Evolutionary conservation across 768 basidiomycete genomes (phyloP), one percentile per base, ranked within the genome.

Genomic region (Gymnopilus dilepis): DNA sequence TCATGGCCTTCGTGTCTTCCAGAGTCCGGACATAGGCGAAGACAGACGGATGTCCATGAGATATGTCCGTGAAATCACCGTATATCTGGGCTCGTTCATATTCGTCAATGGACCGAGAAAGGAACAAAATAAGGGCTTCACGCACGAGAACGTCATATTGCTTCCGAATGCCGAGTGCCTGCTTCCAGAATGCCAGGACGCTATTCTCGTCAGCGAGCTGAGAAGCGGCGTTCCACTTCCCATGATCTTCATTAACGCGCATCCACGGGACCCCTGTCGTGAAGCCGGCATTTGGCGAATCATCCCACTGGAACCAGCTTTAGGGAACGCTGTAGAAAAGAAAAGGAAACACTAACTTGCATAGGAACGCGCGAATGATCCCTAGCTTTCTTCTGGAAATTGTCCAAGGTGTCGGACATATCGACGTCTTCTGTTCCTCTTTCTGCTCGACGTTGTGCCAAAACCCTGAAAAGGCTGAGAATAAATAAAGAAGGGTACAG

Each of bases 291-390:
- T 91, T 78, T 7, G 72, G 26, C 3, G 77, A 71, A 8, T 75
- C 57, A 62, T 87, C 77, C 89, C 90, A 91, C 87, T 90, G 56
- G n/a, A 38, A 21, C 37, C 45, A 3, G 28, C 19, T 31, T 34
- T 8, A 53, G 21, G 50, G 17, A 55, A n/a, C 31, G 24, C 37
- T 31, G 13, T 21, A 42, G 19, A 26, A 40, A 1, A 3, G 4
- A 33, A 55, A 34, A 17, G 9, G 30, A 15, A 30, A 42, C 53
- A 59, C 75, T 59, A 60, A 81, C 87, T 78, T 89, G 88, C 81
- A 92, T 84, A 0, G 91, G 90, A 6, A 84, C 81, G 1, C 91
- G 80, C 8, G 85, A 82, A 70, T 92, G 88, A 68, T 92, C 91
- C 34, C 92, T 79, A 2, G 87, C 87, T 64, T 89, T 90, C 61